Conservation (phyloP, 306 rosid genomes). For the Astragalus membranaceus region DNA sequence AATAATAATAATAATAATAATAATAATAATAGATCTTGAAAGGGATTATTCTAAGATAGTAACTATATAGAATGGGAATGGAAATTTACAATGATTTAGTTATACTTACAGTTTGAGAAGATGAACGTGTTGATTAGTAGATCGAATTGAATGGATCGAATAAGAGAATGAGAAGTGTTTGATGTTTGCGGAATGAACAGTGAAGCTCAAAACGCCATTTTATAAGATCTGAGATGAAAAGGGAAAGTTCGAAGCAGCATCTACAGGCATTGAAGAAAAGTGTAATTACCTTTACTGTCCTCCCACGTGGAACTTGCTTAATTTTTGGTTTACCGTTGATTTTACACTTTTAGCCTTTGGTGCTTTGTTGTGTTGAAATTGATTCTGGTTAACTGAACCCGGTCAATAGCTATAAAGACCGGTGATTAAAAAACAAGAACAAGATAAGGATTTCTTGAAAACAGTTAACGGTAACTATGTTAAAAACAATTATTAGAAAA, state of each 20-base stretch:
- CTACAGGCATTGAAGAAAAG: neutral
- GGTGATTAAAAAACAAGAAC: neutral
- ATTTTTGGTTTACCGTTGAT: neutral
- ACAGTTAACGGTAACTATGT: no score
- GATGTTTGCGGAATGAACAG: neutral
- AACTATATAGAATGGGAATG: neutral
- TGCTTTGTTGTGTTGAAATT: neutral
- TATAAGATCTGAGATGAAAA: constrained; percentile 11
- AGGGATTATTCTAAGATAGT: constrained; percentile 9
- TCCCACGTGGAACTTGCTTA: constrained; percentile 12
- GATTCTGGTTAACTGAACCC: neutral
- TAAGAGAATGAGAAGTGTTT: neutral
- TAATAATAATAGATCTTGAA: neutral
- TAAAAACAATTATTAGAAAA: no score
- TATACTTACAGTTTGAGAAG: constrained; percentile 41
- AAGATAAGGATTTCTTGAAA: neutral
- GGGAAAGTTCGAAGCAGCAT: constrained; percentile 22
- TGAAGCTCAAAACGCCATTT: neutral
- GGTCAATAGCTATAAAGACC: neutral
- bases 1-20: neutral
- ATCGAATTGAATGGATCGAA: constrained; percentile 19
- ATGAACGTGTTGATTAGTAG: neutral
- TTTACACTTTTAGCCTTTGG: constrained; percentile 14
- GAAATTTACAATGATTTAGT: neutral
- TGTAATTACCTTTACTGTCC: constrained; percentile 29